Conservation (phyloP, 768 basidiomycete species). For the Russula sp. region DNA sequence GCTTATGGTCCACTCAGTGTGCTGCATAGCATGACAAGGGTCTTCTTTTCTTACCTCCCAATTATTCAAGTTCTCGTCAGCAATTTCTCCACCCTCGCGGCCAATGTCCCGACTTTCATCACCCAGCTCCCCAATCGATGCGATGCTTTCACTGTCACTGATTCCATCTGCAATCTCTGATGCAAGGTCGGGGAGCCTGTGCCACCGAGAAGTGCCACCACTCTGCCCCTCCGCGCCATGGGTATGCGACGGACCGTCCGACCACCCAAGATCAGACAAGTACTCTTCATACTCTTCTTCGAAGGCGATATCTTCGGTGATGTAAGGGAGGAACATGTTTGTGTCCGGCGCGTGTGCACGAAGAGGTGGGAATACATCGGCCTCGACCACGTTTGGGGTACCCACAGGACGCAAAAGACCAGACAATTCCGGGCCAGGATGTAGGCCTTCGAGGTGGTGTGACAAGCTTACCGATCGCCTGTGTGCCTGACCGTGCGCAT, state of each 20-base stretch:
- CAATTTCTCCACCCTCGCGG: slow-evolving; percentile 52
- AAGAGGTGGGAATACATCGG: slow-evolving; percentile 92
- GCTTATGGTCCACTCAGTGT: slow-evolving; percentile 39
- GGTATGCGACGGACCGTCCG: slow-evolving; percentile 44
- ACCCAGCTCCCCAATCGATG: slow-evolving; percentile 80
- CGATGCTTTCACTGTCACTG: slow-evolving; percentile 92
- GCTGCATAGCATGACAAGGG: background rate
- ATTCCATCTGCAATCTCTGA: slow-evolving; percentile 80
- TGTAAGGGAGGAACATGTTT: slow-evolving; percentile 81
- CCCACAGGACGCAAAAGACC: slow-evolving; percentile 67
- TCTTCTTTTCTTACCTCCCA: slow-evolving; percentile 71
- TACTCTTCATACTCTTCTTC: slow-evolving; percentile 98
- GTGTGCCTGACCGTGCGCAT: slow-evolving; percentile 52
- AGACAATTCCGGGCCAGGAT: slow-evolving; percentile 66
- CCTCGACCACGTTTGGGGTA: slow-evolving; percentile 71
- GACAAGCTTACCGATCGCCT: slow-evolving; percentile 80
- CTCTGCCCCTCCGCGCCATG: slow-evolving; percentile 31
- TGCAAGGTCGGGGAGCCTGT: slow-evolving; percentile 70
- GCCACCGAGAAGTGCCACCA: slow-evolving; percentile 60
- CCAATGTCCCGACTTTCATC: slow-evolving; percentile 62
- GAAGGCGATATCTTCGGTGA: slow-evolving; percentile 88
- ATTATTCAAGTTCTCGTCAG: slow-evolving; percentile 83
- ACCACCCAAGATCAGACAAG: slow-evolving; percentile 77
- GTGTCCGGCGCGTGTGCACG: slow-evolving; percentile 82
- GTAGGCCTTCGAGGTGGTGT: slow-evolving; percentile 69